Evolutionary conservation across 108 stramenopile species (phyloP), one percentile per base, ranked within the genome.

Genomic region (Aurantiochytrium sp.): DNA sequence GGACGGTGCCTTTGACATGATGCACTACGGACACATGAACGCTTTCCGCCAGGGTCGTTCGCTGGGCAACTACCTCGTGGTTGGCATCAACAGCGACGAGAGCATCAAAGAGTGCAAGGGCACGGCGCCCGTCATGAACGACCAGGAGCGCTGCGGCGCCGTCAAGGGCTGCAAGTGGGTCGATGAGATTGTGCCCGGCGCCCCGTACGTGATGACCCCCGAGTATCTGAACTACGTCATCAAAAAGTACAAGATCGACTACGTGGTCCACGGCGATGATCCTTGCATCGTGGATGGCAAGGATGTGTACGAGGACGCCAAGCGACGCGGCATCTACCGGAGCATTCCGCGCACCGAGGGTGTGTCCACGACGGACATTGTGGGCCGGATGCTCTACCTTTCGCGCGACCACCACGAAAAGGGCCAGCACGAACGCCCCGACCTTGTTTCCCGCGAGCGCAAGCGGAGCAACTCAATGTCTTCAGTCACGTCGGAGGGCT

Each of bases 301-400:
- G 72, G 93, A 94, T 71, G 94, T 93, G 44, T 94, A 94, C 87
- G 94, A 93, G 88, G 29, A 88, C 53, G 93, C 94, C 83, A 90
- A 92, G 90, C 87, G 58, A 4, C 28, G 45, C 83, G 88, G 55
- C 2, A 60, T 69, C 14, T 90, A 96, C 90, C 91, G 94, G 58
- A 95, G 92, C 58, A 98, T 99, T 90, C 98, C 98, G 25, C 92
- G 99, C n/a, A 99, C 99, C 21, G 99, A 99, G 91, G 99, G 99
- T 14, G 97, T 99, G 45, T 96, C 96, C 45, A 99, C 99, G 3
- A 99, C 98, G 3, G 99, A 99, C 89, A 97, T 99, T 88, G 97
- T 99, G 8, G 99, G 99, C n/a, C 90, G 99, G 23, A 98, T 99
- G 97, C 88, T 99, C 51, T 90, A 97, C 18, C 94, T 97, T 92